Evolutionary conservation across 495 filamentous ascomycete species (phyloP), one percentile per base, ranked within the genome.

Genomic region (Xylaria grammica): DNA sequence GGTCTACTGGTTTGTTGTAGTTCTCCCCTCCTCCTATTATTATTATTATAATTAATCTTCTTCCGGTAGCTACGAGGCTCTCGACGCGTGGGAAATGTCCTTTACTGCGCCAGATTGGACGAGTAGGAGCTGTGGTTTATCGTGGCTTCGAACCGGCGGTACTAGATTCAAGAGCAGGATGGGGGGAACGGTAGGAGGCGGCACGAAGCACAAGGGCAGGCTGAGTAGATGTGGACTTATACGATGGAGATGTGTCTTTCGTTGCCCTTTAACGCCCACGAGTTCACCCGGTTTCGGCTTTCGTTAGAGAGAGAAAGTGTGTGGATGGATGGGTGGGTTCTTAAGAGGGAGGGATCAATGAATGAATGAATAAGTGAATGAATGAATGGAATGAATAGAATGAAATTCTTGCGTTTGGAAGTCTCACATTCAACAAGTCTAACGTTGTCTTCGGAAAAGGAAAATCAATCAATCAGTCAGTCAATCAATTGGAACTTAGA

Each of bases 391-490:
- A 15, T 36, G 6, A 36, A 36, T 36, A 11, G 34, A 36, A 19
- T 9, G 42, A 19, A 48, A 48, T 48, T 22, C n/a, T 19, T 27
- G 24, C 27, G 0, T 4, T 11, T 3, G 6, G 26, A 45, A 36
- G 57, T 45, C 11, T 63, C 38, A 38, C 42, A 13, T 54, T 63
- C 60, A 55, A n/a, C 60, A n/a, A 20, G 50, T 24, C 17, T 53
- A 15, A 27, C 8, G 46, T 46, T 13, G 60, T 53, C 36, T 46
- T 20, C 38, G 51, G 51, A 63, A 55, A 55, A 63, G 50, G 51
- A 63, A 55, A 63, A 19, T 42, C 40, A 48, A 38, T 55, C 50
- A 63, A 63, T 63, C 55, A 50, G 38, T n/a, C n/a, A n/a, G 19
- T 42, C 40, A 48, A 38, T 55, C 50, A 63, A 63, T 63, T 63